Base-by-base conservation (phyloP, 805 yeast species). In the Kluyveromyces lactis region DNA sequence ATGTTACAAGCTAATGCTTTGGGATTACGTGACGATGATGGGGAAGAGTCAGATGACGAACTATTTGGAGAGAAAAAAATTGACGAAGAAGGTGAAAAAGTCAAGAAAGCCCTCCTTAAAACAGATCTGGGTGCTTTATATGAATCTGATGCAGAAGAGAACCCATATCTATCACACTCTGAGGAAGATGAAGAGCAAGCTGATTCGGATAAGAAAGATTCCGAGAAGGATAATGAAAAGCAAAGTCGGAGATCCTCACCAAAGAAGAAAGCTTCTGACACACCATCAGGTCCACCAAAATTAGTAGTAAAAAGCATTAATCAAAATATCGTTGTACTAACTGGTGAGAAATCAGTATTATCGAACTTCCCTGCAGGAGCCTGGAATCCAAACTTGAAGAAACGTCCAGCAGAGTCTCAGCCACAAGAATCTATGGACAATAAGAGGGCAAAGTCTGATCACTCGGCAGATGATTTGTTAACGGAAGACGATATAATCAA, bases 81-180 rank as follows among this genome's bases (percentile, higher is more conserved):
- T 33, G 95, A 89, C 61, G 86, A 83, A 54, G 96, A 86, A 58
- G 97, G 97, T 49, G 81, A 79, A 55, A 82, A 81, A 56, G 73
- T 90, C 44, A 77, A 86, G 50, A 83, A 83, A 59, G 87, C 92
- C 2, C 70, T 92, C 51, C 78, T 81, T 46, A 81, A 86, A 50
- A 77, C 90, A 23, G 97, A 90, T 58, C 79, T 86, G 60, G 81
- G 81, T 50, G 95, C 82, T 4, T 50, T 66, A 38, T 67, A 67
- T 43, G 89, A 86, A 34, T 87, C 90, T 51, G 97, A 87, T 51
- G 75, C 82, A 39, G 94, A 84, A 47, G 90, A 85, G 39, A 86
- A 86, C 56, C 96, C 96, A 29, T 87, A 86, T 53, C 66, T 82
- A 17, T 76, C 81, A 34, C 75, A 84, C 53, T 79, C 86, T 43